phyloP scores from a whole-genome alignment of 2,329 filamentous ascomycete genomes.

The Venturia asperata region DNA sequence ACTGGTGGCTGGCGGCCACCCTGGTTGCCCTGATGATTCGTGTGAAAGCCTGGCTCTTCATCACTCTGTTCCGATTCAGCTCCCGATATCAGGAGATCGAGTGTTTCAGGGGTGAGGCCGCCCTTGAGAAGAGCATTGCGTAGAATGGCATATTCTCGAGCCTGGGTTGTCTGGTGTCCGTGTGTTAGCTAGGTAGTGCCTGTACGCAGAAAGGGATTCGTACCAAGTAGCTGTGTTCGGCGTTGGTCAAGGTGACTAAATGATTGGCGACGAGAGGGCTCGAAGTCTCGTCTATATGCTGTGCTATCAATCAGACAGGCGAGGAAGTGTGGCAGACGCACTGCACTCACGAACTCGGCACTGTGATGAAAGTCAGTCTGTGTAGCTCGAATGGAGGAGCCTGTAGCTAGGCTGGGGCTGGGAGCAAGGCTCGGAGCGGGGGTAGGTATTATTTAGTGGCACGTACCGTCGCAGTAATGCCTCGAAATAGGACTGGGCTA shows the following conservation, averaged over 20 bases:
- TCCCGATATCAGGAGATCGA: slow-evolving; percentile 41
- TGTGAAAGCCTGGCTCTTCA: not conserved
- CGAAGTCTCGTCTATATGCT: slow-evolving; percentile 34
- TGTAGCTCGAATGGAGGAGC: not conserved
- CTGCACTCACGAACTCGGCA: slow-evolving; percentile 42
- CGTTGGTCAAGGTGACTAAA: slow-evolving; percentile 40
- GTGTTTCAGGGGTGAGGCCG: slow-evolving; percentile 43
- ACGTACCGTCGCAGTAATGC: slow-evolving; percentile 55
- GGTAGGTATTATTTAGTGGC: not conserved
- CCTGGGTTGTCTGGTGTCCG: slow-evolving; percentile 1
- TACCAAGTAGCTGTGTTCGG: slow-evolving; percentile 56
- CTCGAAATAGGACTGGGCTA: slow-evolving; percentile 55
- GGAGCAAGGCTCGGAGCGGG: not conserved
- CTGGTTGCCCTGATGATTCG: not conserved
- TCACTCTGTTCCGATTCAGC: slow-evolving; percentile 23
- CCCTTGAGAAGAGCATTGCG: slow-evolving; percentile 44
- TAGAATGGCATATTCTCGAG: slow-evolving; percentile 47
- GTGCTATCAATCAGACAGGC: slow-evolving; percentile 19
- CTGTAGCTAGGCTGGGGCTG: slow-evolving; percentile 24
- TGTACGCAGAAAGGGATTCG: slow-evolving; percentile 16
- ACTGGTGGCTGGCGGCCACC: slow-evolving; percentile 13
- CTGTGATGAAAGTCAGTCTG: slow-evolving; percentile 27
- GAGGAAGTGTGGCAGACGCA: not conserved
- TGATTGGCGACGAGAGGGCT: not conserved
- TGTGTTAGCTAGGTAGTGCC: not conserved